phyloP scores from a whole-genome alignment of 2,329 filamentous ascomycete genomes.

The Fusarium begoniae region DNA sequence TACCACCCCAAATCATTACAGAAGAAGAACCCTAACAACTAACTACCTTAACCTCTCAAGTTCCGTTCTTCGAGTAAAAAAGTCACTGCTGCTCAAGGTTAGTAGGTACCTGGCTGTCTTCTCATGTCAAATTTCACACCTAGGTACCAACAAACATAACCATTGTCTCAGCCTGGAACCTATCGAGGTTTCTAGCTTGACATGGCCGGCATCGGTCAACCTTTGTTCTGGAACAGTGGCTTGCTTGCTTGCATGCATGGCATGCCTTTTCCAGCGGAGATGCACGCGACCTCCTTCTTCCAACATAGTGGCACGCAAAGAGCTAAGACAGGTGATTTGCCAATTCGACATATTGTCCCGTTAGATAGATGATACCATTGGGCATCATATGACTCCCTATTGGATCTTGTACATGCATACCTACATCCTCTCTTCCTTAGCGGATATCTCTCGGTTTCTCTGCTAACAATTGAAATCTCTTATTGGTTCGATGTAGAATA shows the following conservation, averaged over 20 bases:
- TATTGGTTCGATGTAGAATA: neutral
- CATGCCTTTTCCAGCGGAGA: neutral
- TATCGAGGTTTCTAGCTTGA: neutral
- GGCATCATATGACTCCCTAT: neutral
- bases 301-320: neutral
- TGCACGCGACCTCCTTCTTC: conserved; percentile 27
- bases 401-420: neutral
- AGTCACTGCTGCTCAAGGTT: neutral
- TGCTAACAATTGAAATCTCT: neutral
- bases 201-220: neutral
- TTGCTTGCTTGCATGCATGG: neutral
- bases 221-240: conserved; percentile 13
- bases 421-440: neutral
- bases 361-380: conserved; percentile 24
- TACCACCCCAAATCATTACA: neutral
- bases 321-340: neutral
- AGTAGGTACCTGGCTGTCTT: neutral
- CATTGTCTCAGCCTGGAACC: neutral
- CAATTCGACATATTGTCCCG: neutral
- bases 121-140: neutral
- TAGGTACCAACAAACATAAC: neutral
- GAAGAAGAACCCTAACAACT: neutral
- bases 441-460: neutral
- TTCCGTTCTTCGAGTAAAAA: neutral
- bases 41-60: neutral